Conservation (phyloP, 2,329 filamentous ascomycete species). For the Lasiodiplodia sp. region DNA sequence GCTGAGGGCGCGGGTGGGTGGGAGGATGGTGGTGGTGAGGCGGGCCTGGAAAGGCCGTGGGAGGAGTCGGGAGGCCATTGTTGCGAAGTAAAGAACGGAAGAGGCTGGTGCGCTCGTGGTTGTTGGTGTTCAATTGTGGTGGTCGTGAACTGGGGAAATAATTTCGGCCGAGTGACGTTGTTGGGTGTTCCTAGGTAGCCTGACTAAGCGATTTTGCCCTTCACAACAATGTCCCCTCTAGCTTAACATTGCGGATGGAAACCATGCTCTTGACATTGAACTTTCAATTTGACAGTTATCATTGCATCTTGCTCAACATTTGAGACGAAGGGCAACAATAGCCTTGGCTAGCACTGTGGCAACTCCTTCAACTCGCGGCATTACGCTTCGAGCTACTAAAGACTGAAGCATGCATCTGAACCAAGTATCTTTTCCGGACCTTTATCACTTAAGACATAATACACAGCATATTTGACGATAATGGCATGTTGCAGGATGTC, state of each 20-base stretch:
- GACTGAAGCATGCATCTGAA: no score
- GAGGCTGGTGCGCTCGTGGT: background rate
- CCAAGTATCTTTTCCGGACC: no score
- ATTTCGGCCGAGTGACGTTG: background rate
- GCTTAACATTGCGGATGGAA: background rate
- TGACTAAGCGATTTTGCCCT: background rate
- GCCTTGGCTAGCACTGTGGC: background rate
- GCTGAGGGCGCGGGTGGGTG: background rate
- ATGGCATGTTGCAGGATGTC: no score
- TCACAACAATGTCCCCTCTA: background rate
- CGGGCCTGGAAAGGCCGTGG: background rate
- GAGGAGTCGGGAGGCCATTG: slow-evolving; percentile 2
- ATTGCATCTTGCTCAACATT: background rate
- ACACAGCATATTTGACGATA: no score
- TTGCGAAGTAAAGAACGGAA: background rate
- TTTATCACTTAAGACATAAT: no score
- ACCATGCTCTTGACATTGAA: background rate
- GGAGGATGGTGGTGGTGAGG: background rate
- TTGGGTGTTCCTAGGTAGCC: background rate
- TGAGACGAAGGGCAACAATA: background rate
- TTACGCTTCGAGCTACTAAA: background rate
- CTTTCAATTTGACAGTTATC: background rate
- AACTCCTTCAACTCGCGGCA: background rate
- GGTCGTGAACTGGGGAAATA: background rate
- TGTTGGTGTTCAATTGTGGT: background rate